phyloP scores from a whole-genome alignment of 2,329 filamentous ascomycete genomes.

The Penicillium olsonii region DNA sequence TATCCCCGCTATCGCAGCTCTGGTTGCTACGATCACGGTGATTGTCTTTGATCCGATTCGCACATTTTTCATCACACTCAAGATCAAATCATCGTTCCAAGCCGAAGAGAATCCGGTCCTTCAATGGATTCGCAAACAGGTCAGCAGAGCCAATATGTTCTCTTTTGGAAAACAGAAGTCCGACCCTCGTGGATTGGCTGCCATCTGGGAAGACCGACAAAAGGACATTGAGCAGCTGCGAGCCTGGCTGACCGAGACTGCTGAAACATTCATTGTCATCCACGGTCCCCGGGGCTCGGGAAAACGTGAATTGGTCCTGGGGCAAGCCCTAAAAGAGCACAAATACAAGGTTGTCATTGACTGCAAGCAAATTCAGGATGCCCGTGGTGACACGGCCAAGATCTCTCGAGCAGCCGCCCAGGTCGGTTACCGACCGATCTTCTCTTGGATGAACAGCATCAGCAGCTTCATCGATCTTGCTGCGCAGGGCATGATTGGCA shows the following conservation, averaged over 20 bases:
- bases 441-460: constrained; percentile 94
- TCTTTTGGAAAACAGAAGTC: constrained; percentile 50
- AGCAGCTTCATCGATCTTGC: constrained; percentile 91
- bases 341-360: constrained; percentile 82
- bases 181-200: constrained; percentile 70
- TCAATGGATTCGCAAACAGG: constrained; percentile 76
- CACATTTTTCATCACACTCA: constrained; percentile 86
- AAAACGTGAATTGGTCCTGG: constrained; percentile 82
- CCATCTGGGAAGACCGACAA: constrained; percentile 85
- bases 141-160: constrained; percentile 47
- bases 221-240: constrained; percentile 79
- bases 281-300: constrained; percentile 90
- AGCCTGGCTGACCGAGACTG: constrained; percentile 82
- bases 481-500: constrained; percentile 88
- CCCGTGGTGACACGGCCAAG: constrained; percentile 80
- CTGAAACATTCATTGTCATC: constrained; percentile 89
- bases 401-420: constrained; percentile 78
- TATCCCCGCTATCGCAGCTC: constrained; percentile 76
- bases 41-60: constrained; percentile 92
- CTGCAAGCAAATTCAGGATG: constrained; percentile 90
- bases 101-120: constrained; percentile 72
- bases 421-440: constrained; percentile 89
- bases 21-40: constrained; percentile 80
- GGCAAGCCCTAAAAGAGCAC: constrained; percentile 75
- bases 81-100: constrained; percentile 76